These are phyloP conservation scores for Candida sithepensis DNA, from an alignment of 805 yeast genomes.

Conservation along the genomic window DNA sequence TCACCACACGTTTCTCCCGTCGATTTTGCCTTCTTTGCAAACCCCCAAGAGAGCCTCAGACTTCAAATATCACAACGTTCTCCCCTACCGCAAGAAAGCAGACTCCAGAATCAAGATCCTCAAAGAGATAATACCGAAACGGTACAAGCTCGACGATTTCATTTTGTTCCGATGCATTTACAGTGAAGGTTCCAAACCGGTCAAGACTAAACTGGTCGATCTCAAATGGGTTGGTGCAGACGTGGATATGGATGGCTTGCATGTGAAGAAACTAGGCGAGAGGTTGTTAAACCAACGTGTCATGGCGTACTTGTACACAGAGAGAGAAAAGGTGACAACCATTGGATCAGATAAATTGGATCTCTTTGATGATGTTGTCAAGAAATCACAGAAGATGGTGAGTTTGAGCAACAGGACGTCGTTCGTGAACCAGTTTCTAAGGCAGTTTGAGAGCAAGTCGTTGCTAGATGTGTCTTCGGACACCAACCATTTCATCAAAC, in stretches of 20 bases:
- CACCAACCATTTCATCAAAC: constrained; percentile 12
- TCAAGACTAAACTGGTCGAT: constrained; percentile 12
- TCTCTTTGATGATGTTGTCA: not conserved
- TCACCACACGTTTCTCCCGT: not conserved
- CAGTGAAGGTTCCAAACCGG: constrained; percentile 5
- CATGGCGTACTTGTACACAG: not conserved
- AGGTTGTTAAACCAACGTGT: constrained; percentile 3
- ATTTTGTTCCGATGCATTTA: constrained; percentile 23
- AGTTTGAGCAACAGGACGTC: not conserved
- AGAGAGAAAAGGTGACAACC: not conserved
- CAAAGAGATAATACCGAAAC: constrained; percentile 20
- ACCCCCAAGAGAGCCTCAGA: constrained; percentile 1
- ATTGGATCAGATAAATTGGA: not conserved
- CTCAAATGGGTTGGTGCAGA: not conserved
- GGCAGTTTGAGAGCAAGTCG: not conserved
- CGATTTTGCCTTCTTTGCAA: not conserved
- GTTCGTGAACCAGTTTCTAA: constrained; percentile 1
- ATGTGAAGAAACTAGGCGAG: constrained; percentile 9
- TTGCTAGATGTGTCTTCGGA: constrained; percentile 6
- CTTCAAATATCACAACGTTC: constrained; percentile 12
- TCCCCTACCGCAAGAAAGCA: constrained; percentile 19
- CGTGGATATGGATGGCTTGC: constrained; percentile 7
- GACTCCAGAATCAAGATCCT: constrained; percentile 22
- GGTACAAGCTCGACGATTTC: constrained; percentile 17
- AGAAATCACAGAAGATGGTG: not conserved